Percentiles rank a stretch among this genome's conserved stretches.
These are phyloP conservation scores for Viridothelium virens DNA, from an alignment of 495 filamentous ascomycete genomes.

Conservation along the genomic window DNA sequence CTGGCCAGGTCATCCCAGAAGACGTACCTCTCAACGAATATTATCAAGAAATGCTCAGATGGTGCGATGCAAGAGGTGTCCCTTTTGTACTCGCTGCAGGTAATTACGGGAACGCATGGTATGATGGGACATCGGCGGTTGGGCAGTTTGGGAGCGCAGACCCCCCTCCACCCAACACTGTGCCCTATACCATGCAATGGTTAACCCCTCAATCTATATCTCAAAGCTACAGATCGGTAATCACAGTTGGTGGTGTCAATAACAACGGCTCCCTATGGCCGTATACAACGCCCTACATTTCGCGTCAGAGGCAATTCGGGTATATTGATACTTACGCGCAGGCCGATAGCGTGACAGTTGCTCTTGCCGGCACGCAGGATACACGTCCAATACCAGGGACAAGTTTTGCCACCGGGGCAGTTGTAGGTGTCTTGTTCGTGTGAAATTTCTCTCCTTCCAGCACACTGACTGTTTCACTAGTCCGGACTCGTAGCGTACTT, in stretches of 20 bases:
- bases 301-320: not conserved
- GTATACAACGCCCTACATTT: not conserved
- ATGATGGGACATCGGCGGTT: not conserved
- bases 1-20: not conserved
- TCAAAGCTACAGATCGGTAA: not conserved
- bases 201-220: not conserved
- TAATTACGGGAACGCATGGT: not conserved
- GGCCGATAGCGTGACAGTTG: not conserved
- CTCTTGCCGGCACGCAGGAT: not conserved
- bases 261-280: not conserved
- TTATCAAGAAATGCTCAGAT: constrained; percentile 38
- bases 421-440: not conserved
- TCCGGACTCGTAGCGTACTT: not conserved
- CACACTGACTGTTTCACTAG: not conserved
- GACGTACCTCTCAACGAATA: constrained; percentile 23
- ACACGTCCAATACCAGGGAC: not conserved
- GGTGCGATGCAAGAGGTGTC: constrained; percentile 36
- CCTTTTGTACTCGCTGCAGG: constrained; percentile 22
- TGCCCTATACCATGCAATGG: not conserved
- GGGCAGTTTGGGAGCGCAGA: not conserved
- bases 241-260: not conserved
- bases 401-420: not conserved
- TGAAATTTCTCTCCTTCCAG: not conserved
- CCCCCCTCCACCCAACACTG: not conserved
- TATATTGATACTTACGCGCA: not conserved